Conservation (phyloP, 2,329 filamentous ascomycete species). For the Coniochaeta sp. region DNA sequence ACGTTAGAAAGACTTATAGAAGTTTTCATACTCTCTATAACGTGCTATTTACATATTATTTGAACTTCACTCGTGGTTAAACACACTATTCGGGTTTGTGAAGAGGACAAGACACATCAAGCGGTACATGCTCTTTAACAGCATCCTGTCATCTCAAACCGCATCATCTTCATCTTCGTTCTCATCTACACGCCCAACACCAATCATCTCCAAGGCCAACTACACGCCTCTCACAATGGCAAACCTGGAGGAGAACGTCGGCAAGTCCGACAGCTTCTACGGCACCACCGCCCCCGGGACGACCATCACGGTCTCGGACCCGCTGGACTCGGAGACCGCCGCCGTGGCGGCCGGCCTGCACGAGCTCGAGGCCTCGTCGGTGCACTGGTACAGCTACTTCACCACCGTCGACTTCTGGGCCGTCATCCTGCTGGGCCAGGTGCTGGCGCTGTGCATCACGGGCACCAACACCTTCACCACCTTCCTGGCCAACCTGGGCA, state of each 20-base stretch:
- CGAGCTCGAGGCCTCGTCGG: constrained; percentile 44
- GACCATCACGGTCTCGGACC: constrained; percentile 10
- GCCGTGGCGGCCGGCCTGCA: constrained; percentile 44
- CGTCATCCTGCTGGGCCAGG: constrained; percentile 71
- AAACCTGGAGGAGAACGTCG: neutral
- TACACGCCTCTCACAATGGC: neutral
- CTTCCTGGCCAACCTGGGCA: constrained; percentile 58
- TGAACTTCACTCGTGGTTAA: neutral
- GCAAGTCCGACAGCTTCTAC: too few species aligned
- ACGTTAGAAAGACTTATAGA: constrained; percentile 47
- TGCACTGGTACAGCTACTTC: constrained; percentile 66
- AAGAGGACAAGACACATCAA: neutral
- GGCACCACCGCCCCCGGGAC: constrained; percentile 9
- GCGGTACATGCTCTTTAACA: neutral
- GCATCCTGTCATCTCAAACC: constrained; percentile 1
- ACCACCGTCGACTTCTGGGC: constrained; percentile 82
- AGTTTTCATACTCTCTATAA: neutral
- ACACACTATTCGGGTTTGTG: neutral
- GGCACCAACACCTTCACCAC: constrained; percentile 85
- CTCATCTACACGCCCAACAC: neutral
- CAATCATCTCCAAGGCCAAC: neutral
- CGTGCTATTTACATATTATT: neutral
- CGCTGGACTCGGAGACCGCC: constrained; percentile 19
- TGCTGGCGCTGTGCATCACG: constrained; percentile 84
- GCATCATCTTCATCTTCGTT: neutral